Percentiles rank a stretch among this genome's conserved stretches.
phyloP scores from a whole-genome alignment of 176 grass and related monocot genomes.

The Cocos nucifera region DNA sequence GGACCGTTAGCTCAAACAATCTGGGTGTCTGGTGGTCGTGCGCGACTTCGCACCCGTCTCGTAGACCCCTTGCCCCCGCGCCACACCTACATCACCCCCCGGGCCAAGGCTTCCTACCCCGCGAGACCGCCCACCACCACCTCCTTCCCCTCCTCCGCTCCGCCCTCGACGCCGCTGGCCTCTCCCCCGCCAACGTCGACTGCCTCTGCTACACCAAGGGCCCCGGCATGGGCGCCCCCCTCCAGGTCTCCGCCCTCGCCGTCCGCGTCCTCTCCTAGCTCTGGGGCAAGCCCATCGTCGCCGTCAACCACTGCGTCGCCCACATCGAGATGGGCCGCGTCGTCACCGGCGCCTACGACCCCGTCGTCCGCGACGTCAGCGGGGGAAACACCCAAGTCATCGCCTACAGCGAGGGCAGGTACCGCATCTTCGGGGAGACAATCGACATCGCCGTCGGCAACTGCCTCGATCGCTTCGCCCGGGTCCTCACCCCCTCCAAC shows the following conservation, averaged over 20 bases:
- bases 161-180: constrained; percentile 30
- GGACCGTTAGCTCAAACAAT: too few relatives aligned
- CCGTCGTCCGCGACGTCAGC: constrained; percentile 49
- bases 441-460: constrained; percentile 32
- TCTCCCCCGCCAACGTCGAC: constrained; percentile 47
- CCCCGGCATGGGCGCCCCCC: constrained; percentile 81
- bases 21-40: too few relatives aligned
- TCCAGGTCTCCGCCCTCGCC: constrained; percentile 70
- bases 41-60: too few relatives aligned
- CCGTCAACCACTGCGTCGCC: constrained; percentile 60
- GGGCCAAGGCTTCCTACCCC: constrained; percentile 81
- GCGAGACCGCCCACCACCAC: constrained; percentile 80
- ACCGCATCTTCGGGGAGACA: constrained; percentile 24
- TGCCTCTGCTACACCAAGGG: constrained; percentile 93
- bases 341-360: constrained; percentile 28
- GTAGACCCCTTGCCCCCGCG: constrained; percentile 6
- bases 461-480: constrained; percentile 62
- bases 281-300: constrained; percentile 75
- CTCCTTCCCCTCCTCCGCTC: constrained; percentile 63
- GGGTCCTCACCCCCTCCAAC: constrained; percentile 38
- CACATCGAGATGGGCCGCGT: constrained; percentile 67
- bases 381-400: constrained; percentile 28
- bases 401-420: constrained; percentile 23
- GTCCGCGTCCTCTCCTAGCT: constrained; percentile 59
- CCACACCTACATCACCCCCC: constrained; percentile 91